These are phyloP conservation scores for Poa pratensis DNA, from an alignment of 176 grass and related monocot species.

Conservation along the genomic window DNA sequence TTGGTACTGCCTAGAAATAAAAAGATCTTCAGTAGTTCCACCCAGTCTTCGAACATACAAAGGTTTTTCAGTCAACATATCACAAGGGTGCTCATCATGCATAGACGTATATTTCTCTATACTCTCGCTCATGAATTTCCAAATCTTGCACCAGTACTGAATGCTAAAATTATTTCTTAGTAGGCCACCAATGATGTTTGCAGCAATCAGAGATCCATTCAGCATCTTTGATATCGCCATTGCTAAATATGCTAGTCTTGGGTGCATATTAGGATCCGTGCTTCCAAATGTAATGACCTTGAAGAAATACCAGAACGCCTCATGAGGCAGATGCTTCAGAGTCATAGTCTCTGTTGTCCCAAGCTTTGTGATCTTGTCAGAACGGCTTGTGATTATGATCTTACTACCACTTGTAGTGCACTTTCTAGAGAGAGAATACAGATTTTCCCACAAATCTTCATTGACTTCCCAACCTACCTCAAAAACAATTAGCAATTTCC, in stretches of 20 bases:
- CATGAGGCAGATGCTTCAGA: not conserved
- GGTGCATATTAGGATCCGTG: not conserved
- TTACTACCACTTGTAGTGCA: not conserved
- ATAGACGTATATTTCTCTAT: not conserved
- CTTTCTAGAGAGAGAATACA: not conserved
- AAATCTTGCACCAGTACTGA: not conserved
- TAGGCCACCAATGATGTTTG: not conserved
- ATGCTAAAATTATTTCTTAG: conserved; percentile 12
- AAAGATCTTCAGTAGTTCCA: not conserved
- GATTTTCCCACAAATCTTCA: not conserved
- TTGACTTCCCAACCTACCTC: not conserved
- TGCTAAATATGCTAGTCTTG: not conserved
- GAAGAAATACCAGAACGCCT: not conserved
- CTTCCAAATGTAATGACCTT: not conserved
- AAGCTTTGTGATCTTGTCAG: not conserved
- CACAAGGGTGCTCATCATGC: not conserved
- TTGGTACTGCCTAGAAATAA: not conserved
- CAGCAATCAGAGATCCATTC: not conserved
- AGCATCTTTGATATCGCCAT: not conserved
- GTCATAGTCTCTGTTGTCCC: not conserved
- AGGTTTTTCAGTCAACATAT: not conserved
- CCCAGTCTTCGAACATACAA: not conserved
- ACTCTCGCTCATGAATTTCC: not conserved
- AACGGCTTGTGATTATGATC: not conserved
- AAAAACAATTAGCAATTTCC: not conserved